Percentiles rank a stretch among this genome's conserved stretches.
Evolutionary conservation across 371 early-diverging fungal genomes (phyloP).

Genomic region (Mucor racemosus): DNA sequence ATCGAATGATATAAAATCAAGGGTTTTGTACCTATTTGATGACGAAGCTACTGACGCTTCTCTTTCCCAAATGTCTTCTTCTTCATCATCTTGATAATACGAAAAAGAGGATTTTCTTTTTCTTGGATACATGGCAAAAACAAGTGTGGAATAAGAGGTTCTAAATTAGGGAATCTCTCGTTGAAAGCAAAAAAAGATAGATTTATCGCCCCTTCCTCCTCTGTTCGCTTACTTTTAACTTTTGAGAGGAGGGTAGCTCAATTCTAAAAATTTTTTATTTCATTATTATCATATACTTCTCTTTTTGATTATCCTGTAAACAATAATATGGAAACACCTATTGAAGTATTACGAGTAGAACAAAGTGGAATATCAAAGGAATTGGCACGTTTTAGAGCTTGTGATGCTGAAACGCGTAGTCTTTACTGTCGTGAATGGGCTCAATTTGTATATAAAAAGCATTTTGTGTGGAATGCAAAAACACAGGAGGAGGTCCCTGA

Average conservation of each 20-base stretch:
- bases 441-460: slow-evolving; percentile 78
- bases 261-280: slow-evolving; percentile 18
- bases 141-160: too few species aligned
- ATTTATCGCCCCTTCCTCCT: background rate
- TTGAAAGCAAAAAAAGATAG: background rate
- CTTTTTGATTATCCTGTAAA: background rate
- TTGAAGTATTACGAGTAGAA: slow-evolving; percentile 49
- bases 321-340: slow-evolving; percentile 39
- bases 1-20: background rate
- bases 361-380: slow-evolving; percentile 71
- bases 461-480: slow-evolving; percentile 56
- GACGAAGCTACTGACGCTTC: slow-evolving; percentile 11
- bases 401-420: slow-evolving; percentile 73
- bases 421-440: slow-evolving; percentile 89
- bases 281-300: slow-evolving; percentile 5
- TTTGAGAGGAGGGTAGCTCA: background rate
- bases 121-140: background rate
- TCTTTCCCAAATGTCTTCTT: slow-evolving; percentile 34
- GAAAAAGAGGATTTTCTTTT: background rate
- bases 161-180: background rate
- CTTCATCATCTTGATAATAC: slow-evolving; percentile 16
- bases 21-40: background rate
- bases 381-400: slow-evolving; percentile 73
- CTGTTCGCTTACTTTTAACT: background rate
- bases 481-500: slow-evolving; percentile 48